These are phyloP conservation scores for Aureobasidium subglaciale DNA, from an alignment of 2,329 filamentous ascomycete genomes.

Conservation along the genomic window DNA sequence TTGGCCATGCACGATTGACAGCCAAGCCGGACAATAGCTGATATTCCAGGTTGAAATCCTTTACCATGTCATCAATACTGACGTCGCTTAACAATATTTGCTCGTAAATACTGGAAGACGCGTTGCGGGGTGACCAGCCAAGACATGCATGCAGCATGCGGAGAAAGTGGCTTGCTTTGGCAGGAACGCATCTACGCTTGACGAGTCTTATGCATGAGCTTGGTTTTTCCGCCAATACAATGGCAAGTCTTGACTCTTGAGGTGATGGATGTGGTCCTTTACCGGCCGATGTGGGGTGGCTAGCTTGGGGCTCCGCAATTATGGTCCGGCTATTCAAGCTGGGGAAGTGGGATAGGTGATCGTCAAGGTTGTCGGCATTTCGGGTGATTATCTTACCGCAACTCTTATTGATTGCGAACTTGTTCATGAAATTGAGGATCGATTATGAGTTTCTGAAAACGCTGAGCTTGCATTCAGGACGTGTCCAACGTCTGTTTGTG, in stretches of 20 bases:
- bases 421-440: background rate
- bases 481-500: too few relatives aligned
- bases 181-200: background rate
- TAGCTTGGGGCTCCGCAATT: background rate
- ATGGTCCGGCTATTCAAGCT: background rate
- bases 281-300: background rate
- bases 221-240: conserved; percentile 9
- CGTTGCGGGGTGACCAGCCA: conserved; percentile 5
- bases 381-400: background rate
- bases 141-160: conserved; percentile 5
- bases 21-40: conserved; percentile 4
- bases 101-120: background rate
- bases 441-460: too few relatives aligned
- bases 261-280: background rate
- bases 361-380: background rate
- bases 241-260: background rate
- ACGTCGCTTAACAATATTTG: background rate
- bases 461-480: too few relatives aligned
- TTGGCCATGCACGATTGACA: conserved; percentile 9
- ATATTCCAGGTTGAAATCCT: background rate
- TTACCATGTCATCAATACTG: background rate
- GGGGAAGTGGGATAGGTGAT: background rate
- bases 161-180: background rate
- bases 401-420: background rate
- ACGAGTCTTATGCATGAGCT: background rate